Evolutionary conservation across 2,329 filamentous ascomycete genomes (phyloP).

Genomic region (Dactylonectria macrodidyma): DNA sequence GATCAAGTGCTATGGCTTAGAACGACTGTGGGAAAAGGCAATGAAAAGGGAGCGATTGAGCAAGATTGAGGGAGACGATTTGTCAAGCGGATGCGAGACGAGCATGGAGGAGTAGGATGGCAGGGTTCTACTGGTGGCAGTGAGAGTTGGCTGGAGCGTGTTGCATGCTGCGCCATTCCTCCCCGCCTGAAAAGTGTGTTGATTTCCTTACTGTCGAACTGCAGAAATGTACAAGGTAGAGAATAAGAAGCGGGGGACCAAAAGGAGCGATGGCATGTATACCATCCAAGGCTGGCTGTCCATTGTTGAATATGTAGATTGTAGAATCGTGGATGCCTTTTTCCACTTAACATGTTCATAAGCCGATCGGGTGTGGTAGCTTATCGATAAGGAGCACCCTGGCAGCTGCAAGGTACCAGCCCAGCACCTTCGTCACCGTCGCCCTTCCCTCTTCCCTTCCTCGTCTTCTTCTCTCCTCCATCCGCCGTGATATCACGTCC

Average conservation of each 20-base stretch:
- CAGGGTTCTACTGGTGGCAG: not conserved
- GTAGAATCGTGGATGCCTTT: not conserved
- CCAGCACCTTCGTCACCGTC: conserved; percentile 34
- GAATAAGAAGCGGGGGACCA: not conserved
- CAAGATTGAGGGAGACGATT: conserved; percentile 21
- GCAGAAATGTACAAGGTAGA: not conserved
- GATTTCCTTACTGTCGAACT: not conserved
- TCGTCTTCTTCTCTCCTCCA: conserved; percentile 37
- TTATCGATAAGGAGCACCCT: conserved; percentile 39
- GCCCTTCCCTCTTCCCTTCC: conserved; percentile 25
- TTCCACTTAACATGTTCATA: not conserved
- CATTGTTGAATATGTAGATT: not conserved
- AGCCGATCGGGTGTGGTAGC: conserved; percentile 22
- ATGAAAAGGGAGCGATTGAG: conserved; percentile 25
- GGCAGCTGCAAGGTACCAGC: conserved; percentile 31
- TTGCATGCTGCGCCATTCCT: not conserved
- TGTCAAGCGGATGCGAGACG: conserved; percentile 37
- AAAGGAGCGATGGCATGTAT: no score
- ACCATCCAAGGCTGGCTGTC: not conserved
- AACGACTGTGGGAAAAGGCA: conserved; percentile 35
- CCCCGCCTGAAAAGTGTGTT: no score
- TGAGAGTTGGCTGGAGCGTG: not conserved
- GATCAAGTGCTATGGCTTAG: conserved; percentile 38
- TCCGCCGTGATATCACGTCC: conserved; percentile 19
- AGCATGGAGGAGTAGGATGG: conserved; percentile 28